Percentiles rank a stretch among this genome's conserved stretches.
phyloP scores from a whole-genome alignment of 2,329 filamentous ascomycete genomes.

The Sphaerulina vaccinii region DNA sequence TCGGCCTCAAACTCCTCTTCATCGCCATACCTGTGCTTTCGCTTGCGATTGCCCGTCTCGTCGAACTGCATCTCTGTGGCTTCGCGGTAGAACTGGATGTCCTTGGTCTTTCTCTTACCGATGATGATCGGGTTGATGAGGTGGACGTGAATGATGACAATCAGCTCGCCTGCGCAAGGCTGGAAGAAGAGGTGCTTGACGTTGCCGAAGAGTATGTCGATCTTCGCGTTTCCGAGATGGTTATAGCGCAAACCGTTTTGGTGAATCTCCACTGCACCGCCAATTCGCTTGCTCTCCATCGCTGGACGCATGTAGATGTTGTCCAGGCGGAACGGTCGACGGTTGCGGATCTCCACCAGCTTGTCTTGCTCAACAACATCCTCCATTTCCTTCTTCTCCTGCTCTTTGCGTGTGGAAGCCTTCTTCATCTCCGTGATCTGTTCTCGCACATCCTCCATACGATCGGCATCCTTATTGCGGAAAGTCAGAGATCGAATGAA shows the following conservation, averaged over 20 bases:
- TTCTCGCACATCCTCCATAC: slow-evolving; percentile 85
- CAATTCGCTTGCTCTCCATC: slow-evolving; percentile 93
- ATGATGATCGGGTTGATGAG: slow-evolving; percentile 97
- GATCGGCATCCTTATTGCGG: slow-evolving; percentile 81
- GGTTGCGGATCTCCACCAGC: slow-evolving; percentile 88
- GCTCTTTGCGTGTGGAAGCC: slow-evolving; percentile 84
- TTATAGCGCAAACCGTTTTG: slow-evolving; percentile 95
- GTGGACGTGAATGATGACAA: slow-evolving; percentile 97
- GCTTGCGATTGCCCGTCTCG: slow-evolving; percentile 95
- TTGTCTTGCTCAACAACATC: slow-evolving; percentile 99
- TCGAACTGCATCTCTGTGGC: slow-evolving; percentile 98
- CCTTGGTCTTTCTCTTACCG: slow-evolving; percentile 98
- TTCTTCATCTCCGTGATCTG: slow-evolving; percentile 97
- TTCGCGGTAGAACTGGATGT: slow-evolving; percentile 97
- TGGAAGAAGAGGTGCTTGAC: slow-evolving; percentile 99
- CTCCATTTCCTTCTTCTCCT: slow-evolving; percentile 99
- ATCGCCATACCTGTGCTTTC: slow-evolving; percentile 95
- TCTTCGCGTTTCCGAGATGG: slow-evolving; percentile 78
- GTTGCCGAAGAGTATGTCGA: slow-evolving; percentile 96
- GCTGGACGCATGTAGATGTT: slow-evolving; percentile 95
- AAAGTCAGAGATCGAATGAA: slow-evolving; percentile 96
- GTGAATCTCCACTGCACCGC: slow-evolving; percentile 94
- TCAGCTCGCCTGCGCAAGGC: slow-evolving; percentile 90
- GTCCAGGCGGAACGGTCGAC: slow-evolving; percentile 83
- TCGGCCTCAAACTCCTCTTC: slow-evolving; percentile 99